Evolutionary conservation across 495 filamentous ascomycete species (phyloP).

Genomic region (Penicillium soppii): DNA sequence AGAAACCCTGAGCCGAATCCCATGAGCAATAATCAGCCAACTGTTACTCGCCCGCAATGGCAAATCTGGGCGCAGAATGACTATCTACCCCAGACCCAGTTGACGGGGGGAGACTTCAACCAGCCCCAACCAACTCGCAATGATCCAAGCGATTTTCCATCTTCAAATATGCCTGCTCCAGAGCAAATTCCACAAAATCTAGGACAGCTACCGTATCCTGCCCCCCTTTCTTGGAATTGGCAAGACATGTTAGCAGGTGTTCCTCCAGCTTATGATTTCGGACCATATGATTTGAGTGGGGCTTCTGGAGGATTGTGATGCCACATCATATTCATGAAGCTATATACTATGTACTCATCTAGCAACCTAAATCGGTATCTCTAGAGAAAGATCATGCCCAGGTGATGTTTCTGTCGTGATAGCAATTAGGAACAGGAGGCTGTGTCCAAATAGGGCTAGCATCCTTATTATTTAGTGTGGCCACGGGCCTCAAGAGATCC

Average conservation of each 20-base stretch:
- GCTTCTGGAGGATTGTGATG: not conserved
- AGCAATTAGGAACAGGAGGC: conserved; percentile 26
- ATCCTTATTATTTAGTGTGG: conserved; percentile 19
- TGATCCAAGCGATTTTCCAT: not conserved
- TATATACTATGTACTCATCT: not conserved
- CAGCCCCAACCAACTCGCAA: not conserved
- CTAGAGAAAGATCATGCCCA: conserved; percentile 9
- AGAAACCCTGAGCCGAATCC: not conserved
- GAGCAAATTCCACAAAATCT: not conserved
- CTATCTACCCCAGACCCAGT: not conserved
- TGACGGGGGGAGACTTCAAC: not conserved
- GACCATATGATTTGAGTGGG: not conserved
- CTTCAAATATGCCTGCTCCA: not conserved
- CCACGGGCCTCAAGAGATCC: conserved; percentile 25
- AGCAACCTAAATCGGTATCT: not conserved
- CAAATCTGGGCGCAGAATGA: not conserved
- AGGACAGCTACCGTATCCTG: not conserved
- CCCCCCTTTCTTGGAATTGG: conserved; percentile 15
- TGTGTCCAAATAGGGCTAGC: conserved; percentile 24
- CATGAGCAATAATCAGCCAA: not conserved
- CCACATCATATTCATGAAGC: not conserved
- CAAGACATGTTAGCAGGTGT: conserved; percentile 5
- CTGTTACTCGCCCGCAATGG: not conserved
- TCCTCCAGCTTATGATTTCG: not conserved
- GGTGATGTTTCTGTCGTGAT: conserved; percentile 15